phyloP scores from a whole-genome alignment of 305 asterid genomes.

The Ajuga reptans region DNA sequence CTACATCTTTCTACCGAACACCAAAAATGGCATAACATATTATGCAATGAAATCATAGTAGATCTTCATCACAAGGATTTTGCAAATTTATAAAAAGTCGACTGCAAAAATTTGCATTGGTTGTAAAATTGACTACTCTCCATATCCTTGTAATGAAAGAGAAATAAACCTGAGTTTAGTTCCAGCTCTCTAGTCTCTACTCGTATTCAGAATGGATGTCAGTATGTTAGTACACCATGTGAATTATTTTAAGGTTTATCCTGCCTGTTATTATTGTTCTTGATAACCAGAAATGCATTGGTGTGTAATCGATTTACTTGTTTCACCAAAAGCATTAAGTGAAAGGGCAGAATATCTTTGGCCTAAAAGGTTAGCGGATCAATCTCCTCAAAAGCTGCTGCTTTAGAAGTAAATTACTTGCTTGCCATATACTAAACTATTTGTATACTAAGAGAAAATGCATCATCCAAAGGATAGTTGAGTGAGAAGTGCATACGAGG shows the following conservation, averaged over 20 bases:
- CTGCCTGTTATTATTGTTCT: background rate
- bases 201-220: background rate
- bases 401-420: background rate
- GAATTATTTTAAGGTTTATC: background rate
- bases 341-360: background rate
- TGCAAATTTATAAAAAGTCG: background rate
- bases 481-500: slow-evolving; percentile 43
- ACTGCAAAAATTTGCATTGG: background rate
- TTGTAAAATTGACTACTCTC: background rate
- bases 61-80: background rate
- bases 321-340: background rate
- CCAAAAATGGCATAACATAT: background rate
- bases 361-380: background rate
- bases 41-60: background rate
- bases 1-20: background rate
- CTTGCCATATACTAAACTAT: background rate
- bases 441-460: background rate
- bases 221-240: background rate
- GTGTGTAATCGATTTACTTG: background rate
- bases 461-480: slow-evolving; percentile 16
- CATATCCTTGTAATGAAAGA: slow-evolving; percentile 13
- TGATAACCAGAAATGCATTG: slow-evolving; percentile 1
- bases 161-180: background rate
- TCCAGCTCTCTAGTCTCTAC: background rate
- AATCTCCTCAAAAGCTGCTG: background rate